These are phyloP conservation scores for Termitomyces sp. DNA, from an alignment of 768 basidiomycete species.

Conservation along the genomic window DNA sequence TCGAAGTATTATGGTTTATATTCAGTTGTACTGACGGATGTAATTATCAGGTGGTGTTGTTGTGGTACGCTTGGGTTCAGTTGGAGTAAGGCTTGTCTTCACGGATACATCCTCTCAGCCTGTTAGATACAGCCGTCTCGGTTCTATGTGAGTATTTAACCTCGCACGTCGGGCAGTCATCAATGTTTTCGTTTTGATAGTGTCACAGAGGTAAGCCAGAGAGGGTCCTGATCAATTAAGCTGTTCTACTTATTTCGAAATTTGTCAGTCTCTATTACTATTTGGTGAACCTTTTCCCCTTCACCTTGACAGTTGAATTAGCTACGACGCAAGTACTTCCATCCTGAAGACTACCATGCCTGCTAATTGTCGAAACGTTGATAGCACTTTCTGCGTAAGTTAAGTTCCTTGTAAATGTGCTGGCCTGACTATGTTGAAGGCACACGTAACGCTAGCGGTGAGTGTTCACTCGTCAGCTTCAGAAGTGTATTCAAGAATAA, in stretches of 20 bases:
- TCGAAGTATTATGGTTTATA: neutral
- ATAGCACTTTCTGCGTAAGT: slow-evolving; percentile 12
- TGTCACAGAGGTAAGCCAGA: slow-evolving; percentile 12
- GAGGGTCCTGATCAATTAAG: neutral
- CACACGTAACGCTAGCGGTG: slow-evolving; percentile 12
- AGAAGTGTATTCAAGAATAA: neutral
- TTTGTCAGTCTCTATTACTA: slow-evolving; percentile 11
- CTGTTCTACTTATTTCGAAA: neutral
- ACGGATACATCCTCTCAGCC: slow-evolving; percentile 1
- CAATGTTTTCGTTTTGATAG: neutral
- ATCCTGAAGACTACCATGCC: neutral
- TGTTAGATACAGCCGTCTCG: slow-evolving; percentile 10
- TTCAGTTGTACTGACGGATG: neutral
- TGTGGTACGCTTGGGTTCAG: neutral
- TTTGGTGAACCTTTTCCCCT: slow-evolving; percentile 15
- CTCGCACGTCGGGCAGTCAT: neutral
- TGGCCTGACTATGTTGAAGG: neutral
- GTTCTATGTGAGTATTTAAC: slow-evolving; percentile 6
- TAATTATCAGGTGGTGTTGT: neutral
- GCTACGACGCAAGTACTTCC: slow-evolving; percentile 10
- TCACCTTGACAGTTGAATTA: slow-evolving; percentile 9
- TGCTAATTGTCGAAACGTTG: neutral
- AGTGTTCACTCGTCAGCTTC: neutral
- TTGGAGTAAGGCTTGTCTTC: neutral
- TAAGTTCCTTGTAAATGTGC: neutral